Base-by-base conservation (phyloP, 2,329 filamentous ascomycete genomes). In the Dactylonectria estremocensis region DNA sequence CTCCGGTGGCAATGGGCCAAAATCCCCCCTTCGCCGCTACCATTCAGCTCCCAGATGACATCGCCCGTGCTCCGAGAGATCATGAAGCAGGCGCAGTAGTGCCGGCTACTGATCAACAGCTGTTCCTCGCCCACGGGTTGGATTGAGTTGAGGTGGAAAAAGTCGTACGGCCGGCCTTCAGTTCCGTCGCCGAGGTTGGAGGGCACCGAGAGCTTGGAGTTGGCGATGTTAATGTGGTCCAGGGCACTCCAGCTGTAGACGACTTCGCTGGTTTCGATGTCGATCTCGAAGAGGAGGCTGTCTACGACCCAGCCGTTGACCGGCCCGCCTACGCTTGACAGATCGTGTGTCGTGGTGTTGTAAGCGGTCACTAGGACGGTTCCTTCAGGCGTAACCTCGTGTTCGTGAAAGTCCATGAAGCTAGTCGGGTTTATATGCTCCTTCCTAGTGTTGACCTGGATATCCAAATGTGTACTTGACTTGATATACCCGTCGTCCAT, bases 241-340 rank as follows among this genome's bases (percentile, higher is more conserved):
- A 83, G 67, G 2, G 81, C 76, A 40, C 79, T 82, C 84, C 84
- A 85, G 9, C 65, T 72, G 61, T 81, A 85, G 1, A 85, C 64
- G 2, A 84, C 70, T 28, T 83, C 73, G 22, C 77, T 75, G 0
- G 81, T 84, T 35, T 77, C 73, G 11, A 83, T 73, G 46, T 85
- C 82, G n/a, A 85, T 75, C 67, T 85, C 83, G 62, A 79, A 83
- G 61, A 84, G 78, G 40, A 82, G 64, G 18, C 75, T 77, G 66
- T 84, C 81, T 0, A 58, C 22, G 1, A 78, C 60, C 16, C 59
- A 76, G 0, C 71, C 75, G 0, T 67, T 24, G 2, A 18, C 18
- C 3, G 40, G 0, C 75, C 76, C 1, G 74, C 72, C 11, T 74
- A 55, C 0, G 22, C 6, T 0, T 67, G 58, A 28, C 0, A 78